Evolutionary conservation across 805 yeast genomes (phyloP).

Genomic region (Cyberlindnera saturnus): DNA sequence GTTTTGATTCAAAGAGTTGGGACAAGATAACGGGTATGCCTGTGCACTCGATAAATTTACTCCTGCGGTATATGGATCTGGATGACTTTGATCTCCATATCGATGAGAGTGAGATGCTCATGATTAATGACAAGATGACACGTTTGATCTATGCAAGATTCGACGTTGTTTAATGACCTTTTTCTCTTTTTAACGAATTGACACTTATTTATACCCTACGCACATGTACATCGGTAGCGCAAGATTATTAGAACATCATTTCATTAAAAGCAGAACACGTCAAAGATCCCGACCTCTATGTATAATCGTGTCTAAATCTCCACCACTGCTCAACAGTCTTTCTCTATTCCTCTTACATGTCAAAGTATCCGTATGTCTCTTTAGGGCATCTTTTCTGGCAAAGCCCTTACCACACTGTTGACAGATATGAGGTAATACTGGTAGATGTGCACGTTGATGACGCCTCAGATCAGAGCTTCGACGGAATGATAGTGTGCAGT

Average conservation of each 20-base stretch:
- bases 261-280: not conserved
- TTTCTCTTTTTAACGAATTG: not conserved
- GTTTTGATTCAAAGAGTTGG: constrained; percentile 8
- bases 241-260: not conserved
- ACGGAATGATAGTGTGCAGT: constrained; percentile 59
- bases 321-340: constrained; percentile 35
- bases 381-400: constrained; percentile 77
- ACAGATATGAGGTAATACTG: constrained; percentile 70
- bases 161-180: constrained; percentile 8
- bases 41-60: not conserved
- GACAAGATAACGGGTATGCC: constrained; percentile 11
- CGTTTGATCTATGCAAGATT: constrained; percentile 16
- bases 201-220: too few species aligned
- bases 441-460: constrained; percentile 69
- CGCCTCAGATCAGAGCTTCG: constrained; percentile 66
- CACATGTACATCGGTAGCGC: not conserved
- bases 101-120: constrained; percentile 9
- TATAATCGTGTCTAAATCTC: constrained; percentile 28
- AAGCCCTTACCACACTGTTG: constrained; percentile 75
- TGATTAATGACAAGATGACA: constrained; percentile 18
- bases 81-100: constrained; percentile 6
- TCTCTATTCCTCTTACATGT: constrained; percentile 72
- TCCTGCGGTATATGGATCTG: constrained; percentile 1
- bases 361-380: constrained; percentile 66
- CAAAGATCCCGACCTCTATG: constrained; percentile 4